Percentiles rank a stretch among this genome's conserved stretches.
These are phyloP conservation scores for Boletus bicolor DNA, from an alignment of 768 basidiomycete species.

Conservation along the genomic window DNA sequence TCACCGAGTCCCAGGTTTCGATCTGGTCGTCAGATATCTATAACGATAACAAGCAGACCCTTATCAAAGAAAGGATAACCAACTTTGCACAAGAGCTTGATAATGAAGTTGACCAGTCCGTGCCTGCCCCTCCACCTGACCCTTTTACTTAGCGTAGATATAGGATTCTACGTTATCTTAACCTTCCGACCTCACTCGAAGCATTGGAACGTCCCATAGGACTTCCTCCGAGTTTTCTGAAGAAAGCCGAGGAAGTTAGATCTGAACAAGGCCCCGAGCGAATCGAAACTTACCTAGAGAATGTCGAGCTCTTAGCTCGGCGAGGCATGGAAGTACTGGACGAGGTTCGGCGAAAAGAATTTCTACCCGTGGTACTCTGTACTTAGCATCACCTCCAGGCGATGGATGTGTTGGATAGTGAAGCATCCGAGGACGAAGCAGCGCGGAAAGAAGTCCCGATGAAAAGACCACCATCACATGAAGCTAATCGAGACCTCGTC, in stretches of 20 bases:
- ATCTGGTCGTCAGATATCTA: constrained; percentile 63
- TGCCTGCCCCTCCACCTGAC: constrained; percentile 2
- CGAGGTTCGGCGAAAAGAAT: constrained; percentile 51
- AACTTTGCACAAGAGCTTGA: constrained; percentile 62
- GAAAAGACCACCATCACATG: constrained; percentile 65
- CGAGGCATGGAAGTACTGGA: constrained; percentile 63
- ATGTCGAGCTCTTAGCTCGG: constrained; percentile 63
- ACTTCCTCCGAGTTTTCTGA: constrained; percentile 82
- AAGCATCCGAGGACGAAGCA: constrained; percentile 81
- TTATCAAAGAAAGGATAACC: constrained; percentile 65
- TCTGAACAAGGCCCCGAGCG: constrained; percentile 70
- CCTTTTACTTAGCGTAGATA: constrained; percentile 3
- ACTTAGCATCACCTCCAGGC: constrained; percentile 47
- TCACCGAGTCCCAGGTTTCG: neutral
- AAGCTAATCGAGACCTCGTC: constrained; percentile 73
- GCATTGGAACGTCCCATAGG: constrained; percentile 85
- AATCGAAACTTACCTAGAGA: constrained; percentile 69
- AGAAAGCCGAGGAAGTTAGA: constrained; percentile 82
- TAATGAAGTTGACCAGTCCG: constrained; percentile 58
- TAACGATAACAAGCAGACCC: constrained; percentile 70
- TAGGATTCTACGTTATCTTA: constrained; percentile 66
- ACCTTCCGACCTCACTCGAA: constrained; percentile 83
- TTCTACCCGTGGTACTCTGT: neutral
- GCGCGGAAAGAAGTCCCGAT: constrained; percentile 49
- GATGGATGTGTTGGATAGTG: constrained; percentile 85